Evolutionary conservation across 768 basidiomycete genomes (phyloP).

Genomic region (Termitomyces sp.): DNA sequence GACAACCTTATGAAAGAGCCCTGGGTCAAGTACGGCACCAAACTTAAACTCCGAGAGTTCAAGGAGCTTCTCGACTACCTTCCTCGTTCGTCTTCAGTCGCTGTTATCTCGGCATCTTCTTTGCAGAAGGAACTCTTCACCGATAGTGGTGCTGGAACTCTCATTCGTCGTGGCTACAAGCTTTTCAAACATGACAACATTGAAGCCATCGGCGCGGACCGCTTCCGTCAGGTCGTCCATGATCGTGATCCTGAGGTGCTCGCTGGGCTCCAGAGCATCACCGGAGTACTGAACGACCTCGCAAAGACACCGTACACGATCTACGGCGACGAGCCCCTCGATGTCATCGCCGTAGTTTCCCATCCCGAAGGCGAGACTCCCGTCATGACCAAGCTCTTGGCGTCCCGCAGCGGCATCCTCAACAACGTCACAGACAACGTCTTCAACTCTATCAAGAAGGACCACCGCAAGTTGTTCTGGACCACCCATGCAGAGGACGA

Average conservation of each 20-base stretch:
- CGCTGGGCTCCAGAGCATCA: slow-evolving; percentile 76
- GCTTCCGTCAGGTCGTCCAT: slow-evolving; percentile 90
- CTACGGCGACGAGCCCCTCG: slow-evolving; percentile 97
- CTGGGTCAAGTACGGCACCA: slow-evolving; percentile 99
- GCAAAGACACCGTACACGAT: slow-evolving; percentile 85
- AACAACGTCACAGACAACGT: slow-evolving; percentile 98
- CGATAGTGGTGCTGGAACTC: slow-evolving; percentile 94
- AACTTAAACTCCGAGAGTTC: slow-evolving; percentile 98
- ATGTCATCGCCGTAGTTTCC: slow-evolving; percentile 90
- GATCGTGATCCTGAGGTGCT: slow-evolving; percentile 94
- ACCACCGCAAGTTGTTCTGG: slow-evolving; percentile 94
- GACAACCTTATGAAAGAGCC: slow-evolving; percentile 94
- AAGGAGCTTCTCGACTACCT: slow-evolving; percentile 98
- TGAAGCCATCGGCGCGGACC: slow-evolving; percentile 84
- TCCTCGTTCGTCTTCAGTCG: slow-evolving; percentile 95
- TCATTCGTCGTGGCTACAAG: slow-evolving; percentile 97
- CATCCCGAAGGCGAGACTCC: slow-evolving; percentile 87
- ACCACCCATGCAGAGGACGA: slow-evolving; percentile 96
- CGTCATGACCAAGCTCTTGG: slow-evolving; percentile 88
- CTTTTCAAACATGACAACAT: slow-evolving; percentile 85
- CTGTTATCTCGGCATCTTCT: slow-evolving; percentile 89
- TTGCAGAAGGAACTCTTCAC: slow-evolving; percentile 99
- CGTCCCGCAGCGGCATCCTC: slow-evolving; percentile 82
- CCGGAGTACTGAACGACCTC: slow-evolving; percentile 78
- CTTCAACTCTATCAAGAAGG: slow-evolving; percentile 93